Conservation (phyloP, 306 rosid species). For the Lotus japonicus region DNA sequence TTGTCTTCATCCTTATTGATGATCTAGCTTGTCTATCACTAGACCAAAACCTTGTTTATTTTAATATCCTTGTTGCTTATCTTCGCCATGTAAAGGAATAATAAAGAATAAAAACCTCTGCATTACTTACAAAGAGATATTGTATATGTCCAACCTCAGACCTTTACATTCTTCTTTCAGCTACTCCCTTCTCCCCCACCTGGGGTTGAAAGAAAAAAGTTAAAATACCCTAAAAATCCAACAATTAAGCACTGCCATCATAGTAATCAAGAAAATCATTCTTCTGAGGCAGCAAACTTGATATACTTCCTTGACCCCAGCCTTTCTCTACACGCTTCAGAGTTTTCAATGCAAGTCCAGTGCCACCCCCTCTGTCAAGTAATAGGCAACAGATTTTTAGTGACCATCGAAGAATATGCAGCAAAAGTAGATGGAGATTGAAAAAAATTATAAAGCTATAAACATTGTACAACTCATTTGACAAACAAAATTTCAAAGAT, state of each 20-base stretch:
- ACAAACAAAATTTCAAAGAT: too few relatives aligned
- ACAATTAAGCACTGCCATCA: constrained; percentile 26
- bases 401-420: background rate
- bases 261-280: constrained; percentile 42
- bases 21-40: too few relatives aligned
- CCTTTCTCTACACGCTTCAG: constrained; percentile 76
- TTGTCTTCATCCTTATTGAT: too few relatives aligned
- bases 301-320: constrained; percentile 70
- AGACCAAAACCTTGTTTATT: too few relatives aligned
- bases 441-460: background rate
- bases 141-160: constrained; percentile 12
- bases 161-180: constrained; percentile 1
- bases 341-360: constrained; percentile 58
- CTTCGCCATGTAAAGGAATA: background rate
- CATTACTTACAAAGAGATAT: constrained; percentile 13
- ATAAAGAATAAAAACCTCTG: background rate
- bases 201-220: background rate
- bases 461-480: too few relatives aligned
- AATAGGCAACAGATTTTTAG: constrained; percentile 14
- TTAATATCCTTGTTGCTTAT: background rate
- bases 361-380: constrained; percentile 66
- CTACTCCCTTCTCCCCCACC: background rate
- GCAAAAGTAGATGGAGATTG: background rate
- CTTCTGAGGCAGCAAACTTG: constrained; percentile 42
- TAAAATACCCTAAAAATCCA: background rate